Percentiles rank a stretch among this genome's conserved stretches.
phyloP scores from a whole-genome alignment of 1,284 basidiomycete species.

The Cerrena zonata region DNA sequence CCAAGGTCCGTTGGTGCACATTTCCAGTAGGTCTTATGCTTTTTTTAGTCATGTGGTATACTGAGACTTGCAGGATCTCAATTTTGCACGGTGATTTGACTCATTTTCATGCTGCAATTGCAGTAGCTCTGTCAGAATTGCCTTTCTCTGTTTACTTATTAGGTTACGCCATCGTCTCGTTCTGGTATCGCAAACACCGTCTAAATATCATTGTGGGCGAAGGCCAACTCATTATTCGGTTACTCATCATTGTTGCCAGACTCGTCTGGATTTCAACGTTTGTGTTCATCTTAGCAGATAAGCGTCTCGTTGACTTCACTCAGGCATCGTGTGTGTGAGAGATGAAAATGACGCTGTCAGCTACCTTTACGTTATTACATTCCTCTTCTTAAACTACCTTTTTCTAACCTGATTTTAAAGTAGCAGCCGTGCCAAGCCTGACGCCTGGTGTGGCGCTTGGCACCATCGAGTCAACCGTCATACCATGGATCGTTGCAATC shows the following conservation, averaged over 20 bases:
- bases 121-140: neutral
- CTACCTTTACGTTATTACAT: neutral
- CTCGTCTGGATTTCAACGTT: slow-evolving; percentile 1
- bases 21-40: neutral
- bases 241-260: neutral
- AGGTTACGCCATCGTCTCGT: neutral
- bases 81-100: slow-evolving; percentile 7
- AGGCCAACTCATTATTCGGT: neutral
- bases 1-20: neutral
- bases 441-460: neutral
- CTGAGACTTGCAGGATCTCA: neutral
- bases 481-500: slow-evolving; percentile 2
- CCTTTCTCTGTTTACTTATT: slow-evolving; percentile 3
- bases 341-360: neutral
- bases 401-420: neutral
- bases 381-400: neutral
- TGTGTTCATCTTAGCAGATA: neutral
- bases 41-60: neutral
- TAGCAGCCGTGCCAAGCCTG: neutral
- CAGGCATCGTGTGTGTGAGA: slow-evolving; percentile 3
- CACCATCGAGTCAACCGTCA: neutral
- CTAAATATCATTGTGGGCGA: slow-evolving; percentile 3
- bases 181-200: slow-evolving; percentile 1
- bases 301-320: neutral
- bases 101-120: slow-evolving; percentile 9